Evolutionary conservation across 495 filamentous ascomycete genomes (phyloP).

Genomic region (Daldinia childiae): DNA sequence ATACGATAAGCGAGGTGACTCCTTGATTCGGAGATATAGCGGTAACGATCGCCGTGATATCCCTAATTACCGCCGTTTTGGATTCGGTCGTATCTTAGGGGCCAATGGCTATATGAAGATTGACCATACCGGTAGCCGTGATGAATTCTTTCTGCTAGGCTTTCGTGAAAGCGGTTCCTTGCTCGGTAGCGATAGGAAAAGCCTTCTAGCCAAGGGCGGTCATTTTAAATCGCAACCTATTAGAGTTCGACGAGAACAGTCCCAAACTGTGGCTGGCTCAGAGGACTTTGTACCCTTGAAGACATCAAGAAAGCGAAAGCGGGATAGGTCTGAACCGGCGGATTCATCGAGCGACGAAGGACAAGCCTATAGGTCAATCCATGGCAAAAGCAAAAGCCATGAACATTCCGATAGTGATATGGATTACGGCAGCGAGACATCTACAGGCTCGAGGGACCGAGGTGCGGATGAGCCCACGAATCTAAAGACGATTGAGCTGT

Average conservation of each 20-base stretch:
- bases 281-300: conserved; percentile 54
- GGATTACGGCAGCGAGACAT: conserved; percentile 60
- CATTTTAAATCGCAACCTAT: conserved; percentile 44
- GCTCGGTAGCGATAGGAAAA: conserved; percentile 51
- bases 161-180: conserved; percentile 45
- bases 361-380: conserved; percentile 75
- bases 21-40: conserved; percentile 56
- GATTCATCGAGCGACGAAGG: conserved; percentile 57
- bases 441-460: conserved; percentile 43
- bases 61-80: conserved; percentile 54
- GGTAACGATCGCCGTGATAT: conserved; percentile 52
- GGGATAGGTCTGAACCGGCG: conserved; percentile 34
- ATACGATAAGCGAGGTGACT: conserved; percentile 56
- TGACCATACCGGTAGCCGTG: conserved; percentile 46
- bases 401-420: conserved; percentile 59
- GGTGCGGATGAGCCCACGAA: conserved; percentile 52
- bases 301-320: conserved; percentile 54
- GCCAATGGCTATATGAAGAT: conserved; percentile 49
- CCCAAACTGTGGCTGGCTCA: conserved; percentile 23
- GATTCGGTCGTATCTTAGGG: conserved; percentile 53
- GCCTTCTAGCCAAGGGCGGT: conserved; percentile 41
- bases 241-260: conserved; percentile 34
- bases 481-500: conserved; percentile 65
- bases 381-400: conserved; percentile 65
- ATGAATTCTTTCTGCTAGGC: conserved; percentile 49